Evolutionary conservation across 176 grass and related monocot species (phyloP).

Genomic region (Thalia dealbata): DNA sequence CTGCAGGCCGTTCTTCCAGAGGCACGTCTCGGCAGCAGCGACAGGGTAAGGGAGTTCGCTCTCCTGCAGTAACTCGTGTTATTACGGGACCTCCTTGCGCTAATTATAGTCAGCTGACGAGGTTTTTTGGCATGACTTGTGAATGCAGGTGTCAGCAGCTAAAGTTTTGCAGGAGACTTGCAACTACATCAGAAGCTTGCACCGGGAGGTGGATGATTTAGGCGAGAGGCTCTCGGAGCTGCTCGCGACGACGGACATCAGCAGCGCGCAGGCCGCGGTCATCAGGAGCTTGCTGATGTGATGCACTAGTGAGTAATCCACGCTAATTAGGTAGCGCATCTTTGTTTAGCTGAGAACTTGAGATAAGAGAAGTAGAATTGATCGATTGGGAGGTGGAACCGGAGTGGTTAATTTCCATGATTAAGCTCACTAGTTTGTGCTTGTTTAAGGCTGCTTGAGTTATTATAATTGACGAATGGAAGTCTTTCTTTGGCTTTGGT

Average conservation of each 20-base stretch:
- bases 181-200: too few relatives aligned
- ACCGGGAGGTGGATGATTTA: slow-evolving; percentile 28
- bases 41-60: slow-evolving; percentile 24
- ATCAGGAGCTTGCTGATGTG: slow-evolving; percentile 45
- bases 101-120: neutral
- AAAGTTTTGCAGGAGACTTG: slow-evolving; percentile 53
- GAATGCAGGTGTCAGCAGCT: slow-evolving; percentile 34
- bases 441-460: too few relatives aligned
- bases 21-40: slow-evolving; percentile 29
- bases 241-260: slow-evolving; percentile 34
- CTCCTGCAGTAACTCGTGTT: neutral
- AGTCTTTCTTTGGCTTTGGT: too few relatives aligned
- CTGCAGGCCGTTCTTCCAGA: slow-evolving; percentile 52
- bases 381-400: too few relatives aligned
- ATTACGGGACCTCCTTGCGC: neutral
- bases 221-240: slow-evolving; percentile 47
- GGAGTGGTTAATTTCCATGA: too few relatives aligned
- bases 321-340: too few relatives aligned
- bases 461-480: too few relatives aligned
- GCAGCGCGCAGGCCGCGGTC: slow-evolving; percentile 37
- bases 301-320: too few relatives aligned
- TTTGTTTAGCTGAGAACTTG: too few relatives aligned
- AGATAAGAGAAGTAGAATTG: too few relatives aligned
- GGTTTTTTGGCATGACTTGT: neutral
- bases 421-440: too few relatives aligned